These are phyloP conservation scores for Speleostelium caveatum DNA, from an alignment of 78 protist species.

Conservation along the genomic window DNA sequence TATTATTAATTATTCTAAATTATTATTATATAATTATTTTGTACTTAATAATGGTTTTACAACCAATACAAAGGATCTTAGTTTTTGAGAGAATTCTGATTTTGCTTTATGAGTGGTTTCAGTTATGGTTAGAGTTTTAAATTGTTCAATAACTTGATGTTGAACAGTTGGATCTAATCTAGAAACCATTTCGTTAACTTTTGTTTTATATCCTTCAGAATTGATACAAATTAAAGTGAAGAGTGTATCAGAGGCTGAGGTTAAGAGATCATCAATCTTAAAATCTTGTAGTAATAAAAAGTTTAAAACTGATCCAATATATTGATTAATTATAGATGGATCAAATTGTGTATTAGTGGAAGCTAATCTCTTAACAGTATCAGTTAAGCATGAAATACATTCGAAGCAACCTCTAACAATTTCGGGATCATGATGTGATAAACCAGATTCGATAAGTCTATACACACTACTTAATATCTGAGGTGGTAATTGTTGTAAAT, in stretches of 20 bases:
- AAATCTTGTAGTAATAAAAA: slow-evolving; percentile 50
- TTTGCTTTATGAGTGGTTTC: slow-evolving; percentile 7
- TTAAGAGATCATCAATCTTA: slow-evolving; percentile 56
- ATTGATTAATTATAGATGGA: background rate
- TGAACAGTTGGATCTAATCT: slow-evolving; percentile 48
- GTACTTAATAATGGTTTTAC: slow-evolving; percentile 47
- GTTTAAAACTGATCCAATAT: slow-evolving; percentile 57
- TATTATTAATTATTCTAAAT: too few species aligned
- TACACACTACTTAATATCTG: background rate
- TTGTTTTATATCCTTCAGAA: slow-evolving; percentile 37
- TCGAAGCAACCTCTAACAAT: slow-evolving; percentile 48
- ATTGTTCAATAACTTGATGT: background rate
- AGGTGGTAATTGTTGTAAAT: slow-evolving; percentile 17
- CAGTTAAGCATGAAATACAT: slow-evolving; percentile 20
- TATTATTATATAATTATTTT: slow-evolving; percentile 23
- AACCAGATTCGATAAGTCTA: slow-evolving; percentile 49
- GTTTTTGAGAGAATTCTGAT: background rate
- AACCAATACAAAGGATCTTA: slow-evolving; percentile 11
- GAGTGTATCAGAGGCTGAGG: slow-evolving; percentile 30
- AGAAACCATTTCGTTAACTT: slow-evolving; percentile 35
- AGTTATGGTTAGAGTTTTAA: slow-evolving; percentile 12
- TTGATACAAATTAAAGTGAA: slow-evolving; percentile 4
- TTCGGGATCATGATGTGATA: slow-evolving; percentile 51
- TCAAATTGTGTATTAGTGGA: background rate
- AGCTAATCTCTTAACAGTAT: background rate